These are phyloP conservation scores for Parafenestella ontariensis DNA, from an alignment of 2,329 filamentous ascomycete species.

Conservation along the genomic window DNA sequence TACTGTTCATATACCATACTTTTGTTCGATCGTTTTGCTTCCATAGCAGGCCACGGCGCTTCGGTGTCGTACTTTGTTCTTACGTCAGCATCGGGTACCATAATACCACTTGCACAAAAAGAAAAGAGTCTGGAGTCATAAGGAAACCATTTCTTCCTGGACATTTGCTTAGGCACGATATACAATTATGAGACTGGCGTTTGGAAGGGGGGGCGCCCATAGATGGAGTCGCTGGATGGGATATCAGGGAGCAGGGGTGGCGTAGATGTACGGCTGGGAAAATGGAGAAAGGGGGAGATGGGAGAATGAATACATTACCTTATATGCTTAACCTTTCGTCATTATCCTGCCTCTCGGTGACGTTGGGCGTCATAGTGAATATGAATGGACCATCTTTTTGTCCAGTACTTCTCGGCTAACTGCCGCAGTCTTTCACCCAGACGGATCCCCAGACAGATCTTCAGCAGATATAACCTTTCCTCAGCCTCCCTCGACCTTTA, in stretches of 20 bases:
- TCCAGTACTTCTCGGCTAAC: too few relatives aligned
- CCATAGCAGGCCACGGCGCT: neutral
- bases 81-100: neutral
- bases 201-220: neutral
- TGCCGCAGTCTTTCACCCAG: too few relatives aligned
- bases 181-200: neutral
- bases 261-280: neutral
- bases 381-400: too few relatives aligned
- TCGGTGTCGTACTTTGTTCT: neutral
- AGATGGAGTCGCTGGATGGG: neutral
- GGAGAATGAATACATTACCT: neutral
- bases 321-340: neutral
- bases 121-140: neutral
- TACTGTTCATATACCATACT: constrained; percentile 38
- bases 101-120: neutral
- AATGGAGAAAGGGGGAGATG: neutral
- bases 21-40: neutral
- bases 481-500: too few relatives aligned
- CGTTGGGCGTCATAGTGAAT: too few relatives aligned
- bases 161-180: constrained; percentile 5
- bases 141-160: neutral
- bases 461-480: too few relatives aligned
- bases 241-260: neutral
- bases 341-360: too few relatives aligned
- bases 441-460: too few relatives aligned